Evolutionary conservation across 116 monocot genomes (phyloP).

Genomic region (Thalassia testudinum): DNA sequence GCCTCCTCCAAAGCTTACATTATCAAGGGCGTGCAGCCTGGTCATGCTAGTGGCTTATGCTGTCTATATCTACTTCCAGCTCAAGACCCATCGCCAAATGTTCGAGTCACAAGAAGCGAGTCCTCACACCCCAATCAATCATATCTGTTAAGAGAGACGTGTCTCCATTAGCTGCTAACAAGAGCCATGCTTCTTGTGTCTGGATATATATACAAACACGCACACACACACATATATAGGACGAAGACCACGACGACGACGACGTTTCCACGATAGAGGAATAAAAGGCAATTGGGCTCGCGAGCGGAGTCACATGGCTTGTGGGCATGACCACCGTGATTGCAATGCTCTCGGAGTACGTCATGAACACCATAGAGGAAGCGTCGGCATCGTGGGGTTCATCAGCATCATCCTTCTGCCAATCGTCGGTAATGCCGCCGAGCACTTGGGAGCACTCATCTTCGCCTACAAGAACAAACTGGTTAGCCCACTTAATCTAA

Average conservation of each 20-base stretch:
- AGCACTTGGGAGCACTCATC: constrained; percentile 61
- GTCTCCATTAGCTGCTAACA: background rate
- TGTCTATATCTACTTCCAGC: constrained; percentile 47
- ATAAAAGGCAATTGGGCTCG: constrained; percentile 26
- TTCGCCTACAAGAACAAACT: constrained; percentile 66
- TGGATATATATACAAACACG: background rate
- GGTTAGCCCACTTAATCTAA: too few species aligned
- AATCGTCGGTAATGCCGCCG: constrained; percentile 60
- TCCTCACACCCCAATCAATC: background rate
- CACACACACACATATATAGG: too few species aligned
- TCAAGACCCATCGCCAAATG: constrained; percentile 42
- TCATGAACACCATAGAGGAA: constrained; percentile 46
- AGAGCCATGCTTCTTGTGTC: background rate
- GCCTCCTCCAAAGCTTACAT: constrained; percentile 3
- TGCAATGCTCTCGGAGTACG: constrained; percentile 37
- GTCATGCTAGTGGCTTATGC: constrained; percentile 39
- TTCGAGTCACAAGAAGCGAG: too few species aligned
- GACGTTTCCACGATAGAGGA: constrained; percentile 11
- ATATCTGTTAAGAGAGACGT: too few species aligned
- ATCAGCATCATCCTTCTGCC: constrained; percentile 51
- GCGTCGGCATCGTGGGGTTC: constrained; percentile 44
- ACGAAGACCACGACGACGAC: constrained; percentile 19
- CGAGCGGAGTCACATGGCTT: constrained; percentile 35
- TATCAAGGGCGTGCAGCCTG: constrained; percentile 38
- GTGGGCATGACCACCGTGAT: constrained; percentile 28